These are phyloP conservation scores for Tilletia walkeri DNA, from an alignment of 1,284 basidiomycete genomes.

Conservation along the genomic window DNA sequence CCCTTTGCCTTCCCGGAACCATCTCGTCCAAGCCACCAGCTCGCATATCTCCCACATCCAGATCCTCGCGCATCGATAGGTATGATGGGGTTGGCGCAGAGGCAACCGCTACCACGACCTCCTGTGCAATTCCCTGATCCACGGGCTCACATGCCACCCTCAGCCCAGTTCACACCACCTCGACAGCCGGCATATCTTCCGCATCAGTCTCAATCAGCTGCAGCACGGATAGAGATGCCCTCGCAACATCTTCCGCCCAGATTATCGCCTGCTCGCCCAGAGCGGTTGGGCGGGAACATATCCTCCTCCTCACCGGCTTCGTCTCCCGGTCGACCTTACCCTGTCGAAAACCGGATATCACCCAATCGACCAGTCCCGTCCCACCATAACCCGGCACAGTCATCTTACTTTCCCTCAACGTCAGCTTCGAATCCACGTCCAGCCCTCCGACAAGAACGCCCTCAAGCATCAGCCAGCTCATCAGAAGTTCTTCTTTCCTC, in stretches of 20 bases:
- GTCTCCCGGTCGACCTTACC: too few relatives aligned
- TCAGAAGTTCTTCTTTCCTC: background rate
- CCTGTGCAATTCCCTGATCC: background rate
- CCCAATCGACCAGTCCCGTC: too few relatives aligned
- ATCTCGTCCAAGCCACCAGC: background rate
- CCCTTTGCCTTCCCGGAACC: background rate
- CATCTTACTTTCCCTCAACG: background rate
- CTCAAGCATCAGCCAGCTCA: too few relatives aligned
- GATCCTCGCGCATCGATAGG: background rate
- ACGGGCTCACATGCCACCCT: background rate
- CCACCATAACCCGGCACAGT: background rate
- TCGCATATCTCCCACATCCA: background rate
- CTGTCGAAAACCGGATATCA: too few relatives aligned
- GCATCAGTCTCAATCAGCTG: background rate
- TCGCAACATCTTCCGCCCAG: too few relatives aligned
- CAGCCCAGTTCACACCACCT: constrained; percentile 2
- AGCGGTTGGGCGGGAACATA: too few relatives aligned
- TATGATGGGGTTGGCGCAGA: background rate
- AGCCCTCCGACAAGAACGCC: too few relatives aligned
- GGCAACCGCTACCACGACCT: background rate
- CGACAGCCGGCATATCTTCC: background rate
- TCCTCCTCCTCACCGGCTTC: too few relatives aligned
- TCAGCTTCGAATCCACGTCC: background rate
- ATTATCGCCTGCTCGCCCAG: too few relatives aligned
- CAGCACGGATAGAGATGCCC: too few relatives aligned